Evolutionary conservation across 371 early-diverging fungal genomes (phyloP), one percentile per base, ranked within the genome.

Genomic region (Globomyces sp.): DNA sequence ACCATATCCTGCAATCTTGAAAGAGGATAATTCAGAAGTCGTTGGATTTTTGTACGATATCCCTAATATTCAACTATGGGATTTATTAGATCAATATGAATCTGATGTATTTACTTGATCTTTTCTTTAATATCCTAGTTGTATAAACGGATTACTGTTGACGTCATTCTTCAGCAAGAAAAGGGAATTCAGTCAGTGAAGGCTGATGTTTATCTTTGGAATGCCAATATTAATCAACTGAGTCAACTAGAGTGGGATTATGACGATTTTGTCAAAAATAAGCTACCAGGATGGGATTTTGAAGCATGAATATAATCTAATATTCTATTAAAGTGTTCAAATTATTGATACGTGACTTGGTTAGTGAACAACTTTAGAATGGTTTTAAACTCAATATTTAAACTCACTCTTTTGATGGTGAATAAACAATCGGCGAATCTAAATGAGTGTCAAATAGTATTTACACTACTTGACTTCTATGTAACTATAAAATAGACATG

Each of bases 171-270:
- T 42, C 11, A 11, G 6, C 37, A 13, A 37, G 58, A 58, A 42
- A 58, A 58, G 46, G 58, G 58, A 58, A 58, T 58, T 46, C 43
- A 42, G 43, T 46, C 43, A 11, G 39, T 44, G 37, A 24, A 44
- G 39, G 58, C 58, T n/a, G 58, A 58, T 37, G 58, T 58, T 6
- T 58, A 58, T 58, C n/a, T 58, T 8, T 58, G 58, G 58, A 46
- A 42, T 36, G n/a, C 2, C 13, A 24, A 58, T 11, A n/a, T 44
- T 6, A 36, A n/a, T 1, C 11, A 58, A 46, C 58, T 58, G 6
- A n/a, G n/a, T n/a, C 11, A 13, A 6, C 36, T 36, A 13, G 58
- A 58, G 6, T 58, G 58, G 58, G 46, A 46, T 13, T 58, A 58
- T 46, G 58, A 42, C 11, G 11, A 58, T 42, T 58, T 58, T 36